Conservation (phyloP, 2,329 filamentous ascomycete species). For the Ceratocystiopsis minuta region DNA sequence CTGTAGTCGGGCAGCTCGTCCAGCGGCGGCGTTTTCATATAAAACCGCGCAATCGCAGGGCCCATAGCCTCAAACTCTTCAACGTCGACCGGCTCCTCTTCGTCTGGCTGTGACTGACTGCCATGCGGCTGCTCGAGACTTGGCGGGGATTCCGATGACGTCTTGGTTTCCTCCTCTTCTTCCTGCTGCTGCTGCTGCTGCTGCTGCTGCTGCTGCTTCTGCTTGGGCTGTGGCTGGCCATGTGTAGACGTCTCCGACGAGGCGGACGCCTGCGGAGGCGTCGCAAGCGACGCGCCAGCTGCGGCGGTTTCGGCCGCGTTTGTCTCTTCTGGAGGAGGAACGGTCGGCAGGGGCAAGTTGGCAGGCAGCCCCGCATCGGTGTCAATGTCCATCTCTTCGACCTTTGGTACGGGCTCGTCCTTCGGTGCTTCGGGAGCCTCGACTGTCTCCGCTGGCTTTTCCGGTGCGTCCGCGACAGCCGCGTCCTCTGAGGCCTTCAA, state of each 20-base stretch:
- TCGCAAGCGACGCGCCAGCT: too few species aligned
- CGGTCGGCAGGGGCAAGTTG: too few species aligned
- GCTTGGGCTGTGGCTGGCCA: too few species aligned
- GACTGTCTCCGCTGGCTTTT: neutral
- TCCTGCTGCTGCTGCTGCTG: too few species aligned
- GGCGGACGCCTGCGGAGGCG: too few species aligned
- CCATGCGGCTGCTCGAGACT: too few species aligned
- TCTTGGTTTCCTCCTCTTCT: too few species aligned
- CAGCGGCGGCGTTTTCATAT: slow-evolving; percentile 34
- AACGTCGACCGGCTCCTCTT: slow-evolving; percentile 35
- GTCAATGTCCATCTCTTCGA: slow-evolving; percentile 17
- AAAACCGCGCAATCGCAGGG: slow-evolving; percentile 30
- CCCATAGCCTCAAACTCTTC: slow-evolving; percentile 33
- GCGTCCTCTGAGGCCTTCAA: neutral
- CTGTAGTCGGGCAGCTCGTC: slow-evolving; percentile 33
- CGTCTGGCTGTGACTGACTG: slow-evolving; percentile 13
- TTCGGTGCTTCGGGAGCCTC: neutral
- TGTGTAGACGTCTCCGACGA: too few species aligned
- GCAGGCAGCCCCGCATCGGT: neutral
- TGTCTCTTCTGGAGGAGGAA: too few species aligned
- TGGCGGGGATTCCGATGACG: too few species aligned
- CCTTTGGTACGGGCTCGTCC: slow-evolving; percentile 17
- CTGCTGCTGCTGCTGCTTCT: too few species aligned
- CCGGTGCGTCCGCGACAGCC: neutral
- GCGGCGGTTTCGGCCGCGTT: too few species aligned